These are phyloP conservation scores for Suillus weaverae DNA, from an alignment of 768 basidiomycete genomes.

Conservation along the genomic window DNA sequence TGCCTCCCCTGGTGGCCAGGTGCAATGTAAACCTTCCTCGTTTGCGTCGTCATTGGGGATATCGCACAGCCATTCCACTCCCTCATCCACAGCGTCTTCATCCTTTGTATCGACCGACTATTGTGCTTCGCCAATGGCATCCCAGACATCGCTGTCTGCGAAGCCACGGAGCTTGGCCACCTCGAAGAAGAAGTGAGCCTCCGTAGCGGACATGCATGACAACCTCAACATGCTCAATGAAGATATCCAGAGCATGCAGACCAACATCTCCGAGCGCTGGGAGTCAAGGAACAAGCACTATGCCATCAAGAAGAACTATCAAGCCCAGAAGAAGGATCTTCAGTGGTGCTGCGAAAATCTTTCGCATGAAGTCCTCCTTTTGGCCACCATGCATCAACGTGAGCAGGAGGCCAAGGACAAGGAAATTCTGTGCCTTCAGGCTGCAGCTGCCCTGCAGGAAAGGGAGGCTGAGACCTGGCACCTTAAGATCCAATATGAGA, in stretches of 20 bases:
- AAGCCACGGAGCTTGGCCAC: background rate
- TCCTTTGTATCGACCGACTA: background rate
- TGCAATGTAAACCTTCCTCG: background rate
- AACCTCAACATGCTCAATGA: background rate
- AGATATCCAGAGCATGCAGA: background rate
- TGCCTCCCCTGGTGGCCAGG: background rate
- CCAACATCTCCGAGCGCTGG: background rate
- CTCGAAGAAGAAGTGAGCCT: background rate
- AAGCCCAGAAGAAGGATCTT: background rate
- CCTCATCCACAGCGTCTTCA: background rate
- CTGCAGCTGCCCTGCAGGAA: background rate
- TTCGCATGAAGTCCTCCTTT: background rate
- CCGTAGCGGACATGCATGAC: background rate
- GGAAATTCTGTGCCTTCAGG: background rate
- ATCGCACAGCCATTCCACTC: background rate
- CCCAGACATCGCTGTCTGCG: background rate
- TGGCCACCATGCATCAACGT: background rate
- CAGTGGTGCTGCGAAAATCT: background rate
- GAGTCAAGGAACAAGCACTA: background rate
- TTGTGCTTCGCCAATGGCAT: background rate
- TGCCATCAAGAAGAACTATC: background rate
- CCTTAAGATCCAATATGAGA: background rate
- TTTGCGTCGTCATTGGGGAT: background rate
- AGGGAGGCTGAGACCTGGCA: background rate
- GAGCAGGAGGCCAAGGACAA: slow-evolving; percentile 1